Conservation (phyloP, 139 green algal species). For the Chlamydomonas incerta region DNA sequence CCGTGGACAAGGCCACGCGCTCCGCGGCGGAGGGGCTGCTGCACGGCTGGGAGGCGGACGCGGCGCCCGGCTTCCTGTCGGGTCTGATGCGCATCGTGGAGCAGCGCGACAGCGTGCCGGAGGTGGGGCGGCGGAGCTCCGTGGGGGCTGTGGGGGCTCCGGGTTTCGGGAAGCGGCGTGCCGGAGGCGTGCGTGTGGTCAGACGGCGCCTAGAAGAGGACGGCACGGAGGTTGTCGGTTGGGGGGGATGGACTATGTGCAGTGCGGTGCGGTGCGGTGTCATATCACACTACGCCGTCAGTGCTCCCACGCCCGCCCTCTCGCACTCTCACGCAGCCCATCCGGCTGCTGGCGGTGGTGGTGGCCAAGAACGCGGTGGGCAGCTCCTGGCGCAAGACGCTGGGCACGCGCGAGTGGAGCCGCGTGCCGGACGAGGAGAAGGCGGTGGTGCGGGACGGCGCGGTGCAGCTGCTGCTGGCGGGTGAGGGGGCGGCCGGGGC, state of each 20-base stretch:
- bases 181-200: background rate
- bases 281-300: background rate
- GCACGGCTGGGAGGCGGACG: conserved; percentile 73
- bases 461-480: conserved; percentile 61
- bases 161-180: background rate
- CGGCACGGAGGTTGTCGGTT: too few species aligned
- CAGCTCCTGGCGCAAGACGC: conserved; percentile 83
- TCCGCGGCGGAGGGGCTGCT: conserved; percentile 63
- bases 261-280: too few species aligned
- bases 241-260: too few species aligned
- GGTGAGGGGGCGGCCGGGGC: conserved; percentile 47
- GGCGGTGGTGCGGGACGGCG: conserved; percentile 57
- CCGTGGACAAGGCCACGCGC: conserved; percentile 49
- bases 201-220: too few species aligned
- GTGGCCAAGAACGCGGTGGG: conserved; percentile 88
- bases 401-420: conserved; percentile 76
- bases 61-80: conserved; percentile 74
- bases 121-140: too few species aligned
- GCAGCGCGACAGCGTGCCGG: conserved; percentile 60
- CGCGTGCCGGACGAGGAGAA: conserved; percentile 78
- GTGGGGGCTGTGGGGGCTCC: too few species aligned
- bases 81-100: conserved; percentile 74
- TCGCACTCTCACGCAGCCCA: conserved; percentile 60
- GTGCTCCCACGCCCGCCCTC: background rate
- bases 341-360: conserved; percentile 77